Evolutionary conservation across 2,329 filamentous ascomycete species (phyloP), one percentile per base, ranked within the genome.

Genomic region (Rhexocercosporidium sp.): DNA sequence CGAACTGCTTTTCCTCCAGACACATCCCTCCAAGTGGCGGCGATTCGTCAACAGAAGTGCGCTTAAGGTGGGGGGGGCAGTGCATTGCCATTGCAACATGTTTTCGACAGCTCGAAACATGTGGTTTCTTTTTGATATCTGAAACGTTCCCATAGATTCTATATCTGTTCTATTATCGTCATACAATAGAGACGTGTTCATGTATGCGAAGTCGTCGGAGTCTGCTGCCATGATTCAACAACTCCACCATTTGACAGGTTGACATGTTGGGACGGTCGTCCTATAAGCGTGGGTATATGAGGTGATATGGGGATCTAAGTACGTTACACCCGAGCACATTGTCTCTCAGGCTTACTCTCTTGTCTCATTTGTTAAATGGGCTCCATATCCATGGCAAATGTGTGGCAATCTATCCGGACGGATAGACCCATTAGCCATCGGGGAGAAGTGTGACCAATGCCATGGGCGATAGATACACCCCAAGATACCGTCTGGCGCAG

Each of bases 1-100:
- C 59, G 22, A 59, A 56, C 51, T 51, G 29, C 51, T 53, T 63
- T 63, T 54, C 46, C 68, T 71, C 60, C 41, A 71, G 67, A 66
- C 37, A 8, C 37, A 46, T 39, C 31, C 14, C 46, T 56, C 54
- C 20, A 25, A 25, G 54, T 61, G 31, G 44, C 39, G 27, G 69
- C 64, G 66, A 73, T 69, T 71, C 68, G 70, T 66, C 59, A 47
- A 56, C 49, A 68, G 39, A 31, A 20, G 29, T 67, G 70, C 70
- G 70, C 67, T 71, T 71, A 67, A 31, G 25, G 27, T n/a, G 34
- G 39, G 60, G 29, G 64, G 63, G 69, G 71, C 71, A 66, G 71
- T 70, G 68, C 70, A 67, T n/a, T n/a, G n/a, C n/a, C n/a, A 16
- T 49, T 59, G 49, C 44, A 53, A 51, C 34, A 41, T 31, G 49